phyloP scores from a whole-genome alignment of 768 basidiomycete genomes.

The Royoungia palumana region DNA sequence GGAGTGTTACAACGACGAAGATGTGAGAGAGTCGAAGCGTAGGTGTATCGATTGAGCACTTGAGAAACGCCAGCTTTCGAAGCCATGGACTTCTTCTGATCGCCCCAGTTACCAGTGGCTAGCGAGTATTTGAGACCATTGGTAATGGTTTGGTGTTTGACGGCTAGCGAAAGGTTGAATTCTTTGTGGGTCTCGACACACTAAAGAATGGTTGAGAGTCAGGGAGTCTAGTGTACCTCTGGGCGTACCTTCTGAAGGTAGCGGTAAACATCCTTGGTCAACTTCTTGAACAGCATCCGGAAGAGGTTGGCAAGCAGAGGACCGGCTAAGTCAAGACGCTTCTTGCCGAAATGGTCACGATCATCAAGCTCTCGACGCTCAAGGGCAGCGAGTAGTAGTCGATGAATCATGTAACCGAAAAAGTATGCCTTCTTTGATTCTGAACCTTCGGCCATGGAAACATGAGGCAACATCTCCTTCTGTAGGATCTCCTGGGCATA shows the following conservation, averaged over 20 bases:
- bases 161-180: conserved; percentile 86
- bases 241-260: conserved; percentile 87
- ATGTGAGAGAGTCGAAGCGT: conserved; percentile 97
- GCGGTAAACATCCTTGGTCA: conserved; percentile 96
- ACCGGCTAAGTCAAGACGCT: conserved; percentile 93
- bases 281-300: conserved; percentile 94
- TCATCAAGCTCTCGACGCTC: conserved; percentile 96
- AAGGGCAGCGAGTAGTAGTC: conserved; percentile 87
- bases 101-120: conserved; percentile 99
- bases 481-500: conserved; percentile 98
- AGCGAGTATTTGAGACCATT: conserved; percentile 98
- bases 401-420: conserved; percentile 99
- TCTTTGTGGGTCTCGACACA: conserved; percentile 96
- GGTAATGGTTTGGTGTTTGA: conserved; percentile 96
- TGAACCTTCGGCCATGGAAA: conserved; percentile 93
- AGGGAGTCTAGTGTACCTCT: neutral
- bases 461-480: conserved; percentile 97
- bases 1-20: conserved; percentile 98
- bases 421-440: conserved; percentile 99
- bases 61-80: conserved; percentile 98
- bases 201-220: conserved; percentile 39
- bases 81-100: conserved; percentile 98
- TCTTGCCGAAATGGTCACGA: conserved; percentile 99
- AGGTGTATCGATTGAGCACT: conserved; percentile 97
- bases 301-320: conserved; percentile 96